Base-by-base conservation (phyloP, 169 alveolate genomes). In the Plasmodium gaboni region DNA sequence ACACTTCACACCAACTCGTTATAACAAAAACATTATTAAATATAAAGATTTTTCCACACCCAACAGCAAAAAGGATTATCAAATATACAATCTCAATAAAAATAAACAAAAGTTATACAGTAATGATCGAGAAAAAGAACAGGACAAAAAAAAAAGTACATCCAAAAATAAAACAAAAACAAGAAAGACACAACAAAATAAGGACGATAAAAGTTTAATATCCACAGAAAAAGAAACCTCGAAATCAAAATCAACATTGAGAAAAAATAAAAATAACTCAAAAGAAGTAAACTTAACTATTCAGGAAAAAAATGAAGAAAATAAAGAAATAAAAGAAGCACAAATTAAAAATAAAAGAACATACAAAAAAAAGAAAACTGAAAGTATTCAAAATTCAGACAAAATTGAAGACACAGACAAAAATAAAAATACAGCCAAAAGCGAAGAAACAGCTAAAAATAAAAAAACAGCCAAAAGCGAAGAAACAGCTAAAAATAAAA, bases 401-500 rank as follows among this genome's bases (percentile, higher is more conserved):
- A 53, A 32, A 67, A 28, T 12, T 28, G 60, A 67, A 67, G 17
- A 32, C 2, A 26, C 1, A 38, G 17, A 3, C 32, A 28, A 74
- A 26, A 48, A 13, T 17, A 32, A 19, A 51, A 68, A 78, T n/a
- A 28, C 12, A 57, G 78, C 48, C 26, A 76, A 69, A 57, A 50
- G 44, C 2, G 19, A 59, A 13, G 46, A 76, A 13, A 64, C 67
- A 13, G 88, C 61, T 24, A 74, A 76, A 42, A 76, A 61, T 24
- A 76, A 76, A 26, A 55, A 63, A 17, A 38, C 61, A 15, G 51
- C 64, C n/a, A 26, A 55, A 19, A 74, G 64, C 46, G 68, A 76
- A 67, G 48, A 74, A 12, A 44, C 38, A 50, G 70, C 61, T 67
- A 76, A 63, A 63, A 68, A 63, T 22, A 76, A 76, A 26, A 42